Evolutionary conservation across 495 filamentous ascomycete species (phyloP), one percentile per base, ranked within the genome.

Genomic region (Penicillium angulare): DNA sequence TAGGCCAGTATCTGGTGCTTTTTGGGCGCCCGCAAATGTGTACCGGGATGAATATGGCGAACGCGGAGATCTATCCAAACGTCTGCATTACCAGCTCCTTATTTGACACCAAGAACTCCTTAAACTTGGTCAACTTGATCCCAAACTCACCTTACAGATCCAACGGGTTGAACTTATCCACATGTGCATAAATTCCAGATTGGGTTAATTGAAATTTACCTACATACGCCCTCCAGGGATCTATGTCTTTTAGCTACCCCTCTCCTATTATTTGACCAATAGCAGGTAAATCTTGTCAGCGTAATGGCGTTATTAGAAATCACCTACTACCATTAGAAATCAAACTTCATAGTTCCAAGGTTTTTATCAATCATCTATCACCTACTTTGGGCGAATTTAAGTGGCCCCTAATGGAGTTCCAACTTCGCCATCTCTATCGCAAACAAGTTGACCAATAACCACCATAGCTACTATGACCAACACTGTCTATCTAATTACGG

Each of bases 391-490:
- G 34, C 34, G 16, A 13, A 38, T 38, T 38, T 38, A 38, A 15
- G 34, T 20, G 7, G 34, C 18, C 18, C 18, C 34, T 1, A 16
- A 38, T 38, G 15, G n/a, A 8, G 27, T 7, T 31, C 16, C 7
- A 38, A 38, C 34, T 16, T 38, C 15, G 34, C 2, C 34, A 38
- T 38, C 34, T 20, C 34, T 20, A 38, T 31, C 27, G 16, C 34
- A 16, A 38, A 38, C 15, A 38, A 38, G 34, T 3, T 31, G 27
- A 31, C 27, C 27, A 31, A 31, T 31, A 31, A 6, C 34, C 7
- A 38, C 34, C 34, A 38, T 12, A 16, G 3, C 34, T 36, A 74
- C 43, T 72, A 52, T 48, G 50, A 21, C 50, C 34, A 10, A 27
- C 12, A 52, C 42, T 31, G 13, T 52, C 32, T 39, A 15, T 40